Conservation (phyloP, 441 rosid genomes). For the Arabidopsis hybrid region DNA sequence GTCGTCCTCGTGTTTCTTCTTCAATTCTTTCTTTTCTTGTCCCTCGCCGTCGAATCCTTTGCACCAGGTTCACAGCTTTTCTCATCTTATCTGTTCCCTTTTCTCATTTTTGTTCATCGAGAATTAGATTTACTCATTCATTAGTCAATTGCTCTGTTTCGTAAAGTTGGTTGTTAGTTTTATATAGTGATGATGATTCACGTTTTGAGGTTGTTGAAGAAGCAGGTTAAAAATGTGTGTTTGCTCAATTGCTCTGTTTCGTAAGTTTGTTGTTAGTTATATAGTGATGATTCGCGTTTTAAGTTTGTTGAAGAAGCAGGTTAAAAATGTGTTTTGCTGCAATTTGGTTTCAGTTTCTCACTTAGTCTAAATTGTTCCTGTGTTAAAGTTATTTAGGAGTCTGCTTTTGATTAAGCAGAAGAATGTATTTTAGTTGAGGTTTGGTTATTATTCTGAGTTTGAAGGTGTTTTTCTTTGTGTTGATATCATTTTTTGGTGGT, state of each 20-base stretch:
- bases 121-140: conserved; percentile 7
- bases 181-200: background rate
- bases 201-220: conserved; percentile 4
- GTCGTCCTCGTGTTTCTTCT: conserved; percentile 49
- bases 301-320: no score
- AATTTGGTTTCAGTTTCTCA: background rate
- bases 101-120: no score
- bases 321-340: background rate
- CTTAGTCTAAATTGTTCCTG: no score
- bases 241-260: no score
- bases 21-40: conserved; percentile 40
- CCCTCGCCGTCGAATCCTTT: conserved; percentile 49
- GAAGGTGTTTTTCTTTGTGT: conserved; percentile 17
- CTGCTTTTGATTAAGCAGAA: conserved; percentile 16
- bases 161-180: background rate
- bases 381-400: background rate
- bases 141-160: conserved; percentile 23
- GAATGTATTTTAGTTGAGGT: conserved; percentile 23
- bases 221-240: background rate
- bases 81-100: no score
- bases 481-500: conserved; percentile 22
- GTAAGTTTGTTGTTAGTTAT: no score
- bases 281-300: no score
- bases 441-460: conserved; percentile 10
- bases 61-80: conserved; percentile 48